phyloP scores from a whole-genome alignment of 2,329 filamentous ascomycete species.

The Thermothelomyces thermophilus region DNA sequence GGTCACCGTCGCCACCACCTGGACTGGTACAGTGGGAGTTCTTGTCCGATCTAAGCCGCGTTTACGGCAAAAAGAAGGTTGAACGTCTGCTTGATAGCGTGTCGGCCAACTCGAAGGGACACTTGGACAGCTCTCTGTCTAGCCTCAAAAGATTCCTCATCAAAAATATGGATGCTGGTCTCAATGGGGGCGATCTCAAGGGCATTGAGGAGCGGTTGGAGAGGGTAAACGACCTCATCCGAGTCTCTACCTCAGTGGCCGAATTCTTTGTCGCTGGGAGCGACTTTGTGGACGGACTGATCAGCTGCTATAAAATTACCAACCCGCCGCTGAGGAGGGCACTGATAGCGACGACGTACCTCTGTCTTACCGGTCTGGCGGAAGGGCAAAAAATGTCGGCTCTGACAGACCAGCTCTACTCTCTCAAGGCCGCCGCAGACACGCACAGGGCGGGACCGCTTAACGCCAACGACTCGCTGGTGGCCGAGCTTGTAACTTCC shows the following conservation, averaged over 20 bases:
- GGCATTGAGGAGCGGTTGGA: constrained; percentile 49
- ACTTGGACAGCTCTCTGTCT: constrained; percentile 50
- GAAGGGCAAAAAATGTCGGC: constrained; percentile 64
- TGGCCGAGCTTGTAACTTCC: constrained; percentile 72
- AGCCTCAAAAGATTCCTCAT: constrained; percentile 57
- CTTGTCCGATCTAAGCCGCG: constrained; percentile 59
- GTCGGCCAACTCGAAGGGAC: constrained; percentile 44
- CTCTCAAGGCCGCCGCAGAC: constrained; percentile 65
- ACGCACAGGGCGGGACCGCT: constrained; percentile 50
- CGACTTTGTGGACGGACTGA: constrained; percentile 76
- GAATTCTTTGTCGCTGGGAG: constrained; percentile 71
- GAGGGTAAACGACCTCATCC: constrained; percentile 57
- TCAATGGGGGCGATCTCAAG: constrained; percentile 46
- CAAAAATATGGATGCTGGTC: constrained; percentile 54
- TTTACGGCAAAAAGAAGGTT: constrained; percentile 58
- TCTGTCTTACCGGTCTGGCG: constrained; percentile 66
- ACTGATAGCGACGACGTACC: constrained; percentile 66
- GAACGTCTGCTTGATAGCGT: constrained; percentile 43
- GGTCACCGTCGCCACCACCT: constrained; percentile 36
- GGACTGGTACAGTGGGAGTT: constrained; percentile 58
- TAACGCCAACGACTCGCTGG: constrained; percentile 62
- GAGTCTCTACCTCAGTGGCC: constrained; percentile 51
- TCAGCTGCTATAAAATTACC: constrained; percentile 57
- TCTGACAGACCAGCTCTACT: constrained; percentile 77
- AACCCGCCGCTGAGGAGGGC: constrained; percentile 57